Percentiles rank a stretch among this genome's conserved stretches.
phyloP scores from a whole-genome alignment of 345 rosid genomes.

The Eucalyptus grandis region DNA sequence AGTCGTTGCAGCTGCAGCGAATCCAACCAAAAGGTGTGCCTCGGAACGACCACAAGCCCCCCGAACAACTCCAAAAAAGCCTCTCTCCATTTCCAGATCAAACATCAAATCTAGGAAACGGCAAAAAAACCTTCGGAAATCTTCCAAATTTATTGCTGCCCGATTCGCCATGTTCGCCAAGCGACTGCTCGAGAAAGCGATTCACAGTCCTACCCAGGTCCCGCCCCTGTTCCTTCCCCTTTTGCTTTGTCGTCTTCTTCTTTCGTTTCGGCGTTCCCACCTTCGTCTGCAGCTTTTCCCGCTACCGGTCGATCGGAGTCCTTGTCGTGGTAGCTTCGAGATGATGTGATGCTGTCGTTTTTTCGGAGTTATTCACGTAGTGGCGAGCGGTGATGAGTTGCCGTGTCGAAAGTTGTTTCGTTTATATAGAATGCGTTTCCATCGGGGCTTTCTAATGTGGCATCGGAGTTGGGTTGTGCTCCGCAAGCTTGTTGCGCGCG shows the following conservation, averaged over 20 bases:
- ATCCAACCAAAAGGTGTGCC: not conserved
- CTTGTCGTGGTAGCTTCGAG: not conserved
- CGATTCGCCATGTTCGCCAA: conserved; percentile 23
- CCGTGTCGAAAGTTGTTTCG: not conserved
- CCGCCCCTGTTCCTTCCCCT: not conserved
- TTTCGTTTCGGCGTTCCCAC: not conserved
- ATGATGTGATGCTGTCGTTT: not conserved
- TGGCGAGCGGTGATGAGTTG: not conserved
- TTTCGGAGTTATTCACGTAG: not conserved
- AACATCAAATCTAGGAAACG: not conserved
- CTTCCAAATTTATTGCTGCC: not conserved
- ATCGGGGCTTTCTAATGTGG: not conserved
- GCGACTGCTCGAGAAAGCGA: conserved; percentile 22
- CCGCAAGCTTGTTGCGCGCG: not conserved
- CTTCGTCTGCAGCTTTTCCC: not conserved
- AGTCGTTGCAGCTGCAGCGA: not conserved
- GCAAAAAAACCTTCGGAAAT: too few relatives aligned
- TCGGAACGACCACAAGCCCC: not conserved
- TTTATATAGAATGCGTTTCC: not conserved
- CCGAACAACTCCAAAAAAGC: not conserved
- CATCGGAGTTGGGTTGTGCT: not conserved
- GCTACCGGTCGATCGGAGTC: not conserved
- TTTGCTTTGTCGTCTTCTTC: not conserved
- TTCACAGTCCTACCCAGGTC: conserved; percentile 17
- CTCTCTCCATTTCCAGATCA: not conserved